Conservation (phyloP, 768 basidiomycete genomes). For the Terana coerulea region DNA sequence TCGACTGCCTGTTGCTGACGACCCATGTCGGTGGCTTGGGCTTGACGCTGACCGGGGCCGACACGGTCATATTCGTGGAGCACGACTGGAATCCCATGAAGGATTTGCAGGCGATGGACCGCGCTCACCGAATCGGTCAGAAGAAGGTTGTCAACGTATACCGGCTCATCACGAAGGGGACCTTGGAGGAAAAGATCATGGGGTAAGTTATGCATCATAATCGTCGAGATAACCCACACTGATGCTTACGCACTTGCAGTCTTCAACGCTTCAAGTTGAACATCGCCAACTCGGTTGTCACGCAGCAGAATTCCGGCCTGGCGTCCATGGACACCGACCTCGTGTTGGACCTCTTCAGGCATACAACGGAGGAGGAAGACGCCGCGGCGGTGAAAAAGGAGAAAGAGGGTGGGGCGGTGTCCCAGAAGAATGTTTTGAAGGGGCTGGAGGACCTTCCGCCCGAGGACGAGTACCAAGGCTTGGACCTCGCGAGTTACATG, state of each 20-base stretch:
- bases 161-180: slow-evolving; percentile 93
- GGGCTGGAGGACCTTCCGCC: slow-evolving; percentile 89
- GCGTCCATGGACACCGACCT: slow-evolving; percentile 97
- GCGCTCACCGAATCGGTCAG: slow-evolving; percentile 96
- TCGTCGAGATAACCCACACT: not conserved
- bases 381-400: slow-evolving; percentile 54
- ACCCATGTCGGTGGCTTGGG: slow-evolving; percentile 97
- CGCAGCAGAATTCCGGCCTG: slow-evolving; percentile 93
- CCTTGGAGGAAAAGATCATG: slow-evolving; percentile 99
- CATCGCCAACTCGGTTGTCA: slow-evolving; percentile 94
- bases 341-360: slow-evolving; percentile 89
- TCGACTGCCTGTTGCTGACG: slow-evolving; percentile 92
- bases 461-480: slow-evolving; percentile 88
- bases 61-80: slow-evolving; percentile 99
- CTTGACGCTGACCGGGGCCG: slow-evolving; percentile 93
- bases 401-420: slow-evolving; percentile 53
- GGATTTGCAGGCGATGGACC: slow-evolving; percentile 98
- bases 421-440: slow-evolving; percentile 80
- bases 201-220: slow-evolving; percentile 77
- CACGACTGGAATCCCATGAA: slow-evolving; percentile 99
- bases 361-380: slow-evolving; percentile 75
- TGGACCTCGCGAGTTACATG: slow-evolving; percentile 88
- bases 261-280: slow-evolving; percentile 98
- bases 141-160: slow-evolving; percentile 99
- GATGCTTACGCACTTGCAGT: slow-evolving; percentile 40